phyloP scores from a whole-genome alignment of 2,329 filamentous ascomycete species.

The Aureobasidium sp. region DNA sequence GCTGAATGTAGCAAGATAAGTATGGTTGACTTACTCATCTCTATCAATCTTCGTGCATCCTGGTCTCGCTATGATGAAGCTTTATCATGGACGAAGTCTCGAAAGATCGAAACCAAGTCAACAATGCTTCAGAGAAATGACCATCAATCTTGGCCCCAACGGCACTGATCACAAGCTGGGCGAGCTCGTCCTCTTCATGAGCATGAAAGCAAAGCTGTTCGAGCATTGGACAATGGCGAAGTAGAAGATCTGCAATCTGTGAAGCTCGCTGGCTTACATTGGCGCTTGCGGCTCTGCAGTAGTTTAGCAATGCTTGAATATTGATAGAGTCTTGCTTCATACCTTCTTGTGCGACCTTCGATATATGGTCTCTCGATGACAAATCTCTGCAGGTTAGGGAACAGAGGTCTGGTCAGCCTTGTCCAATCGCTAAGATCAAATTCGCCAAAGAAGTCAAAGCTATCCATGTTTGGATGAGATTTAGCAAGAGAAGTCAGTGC shows the following conservation, averaged over 20 bases:
- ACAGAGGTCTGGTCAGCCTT: neutral
- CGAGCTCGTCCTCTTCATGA: neutral
- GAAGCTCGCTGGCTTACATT: neutral
- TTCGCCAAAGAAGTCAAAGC: neutral
- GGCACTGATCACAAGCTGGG: neutral
- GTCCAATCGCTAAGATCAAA: neutral
- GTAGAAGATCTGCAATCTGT: neutral
- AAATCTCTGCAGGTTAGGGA: neutral
- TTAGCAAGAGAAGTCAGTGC: neutral
- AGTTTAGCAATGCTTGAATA: neutral
- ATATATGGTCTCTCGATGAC: neutral
- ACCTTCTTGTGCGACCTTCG: neutral
- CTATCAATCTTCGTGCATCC: neutral
- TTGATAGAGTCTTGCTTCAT: no score
- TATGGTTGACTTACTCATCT: neutral
- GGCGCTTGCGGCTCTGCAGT: neutral
- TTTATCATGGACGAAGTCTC: neutral
- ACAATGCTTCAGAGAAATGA: neutral
- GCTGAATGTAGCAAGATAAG: no score
- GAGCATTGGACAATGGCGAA: neutral
- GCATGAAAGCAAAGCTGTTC: neutral
- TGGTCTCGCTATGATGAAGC: neutral
- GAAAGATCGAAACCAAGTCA: neutral
- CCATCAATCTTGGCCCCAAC: neutral
- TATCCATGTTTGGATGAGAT: neutral